phyloP scores from a whole-genome alignment of 1,284 basidiomycete species.

The Leccinum variabile region DNA sequence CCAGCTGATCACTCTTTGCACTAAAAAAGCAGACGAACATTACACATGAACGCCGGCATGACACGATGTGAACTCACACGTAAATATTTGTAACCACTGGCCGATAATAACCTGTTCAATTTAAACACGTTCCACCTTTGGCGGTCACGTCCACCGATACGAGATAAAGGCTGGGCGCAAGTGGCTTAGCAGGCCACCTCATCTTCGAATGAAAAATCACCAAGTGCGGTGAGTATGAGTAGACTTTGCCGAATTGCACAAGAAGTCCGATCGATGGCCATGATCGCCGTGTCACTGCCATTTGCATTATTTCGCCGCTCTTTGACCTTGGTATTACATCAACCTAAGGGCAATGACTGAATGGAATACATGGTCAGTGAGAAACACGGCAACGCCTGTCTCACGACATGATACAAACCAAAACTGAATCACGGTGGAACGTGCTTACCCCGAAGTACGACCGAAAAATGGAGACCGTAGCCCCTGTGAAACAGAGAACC shows the following conservation, averaged over 20 bases:
- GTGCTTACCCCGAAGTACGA: background rate
- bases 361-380: background rate
- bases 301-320: slow-evolving; percentile 14
- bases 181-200: slow-evolving; percentile 11
- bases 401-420: background rate
- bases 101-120: slow-evolving; percentile 3
- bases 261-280: slow-evolving; percentile 18
- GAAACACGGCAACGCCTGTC: background rate
- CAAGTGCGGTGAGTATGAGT: slow-evolving; percentile 17
- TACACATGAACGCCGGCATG: slow-evolving; percentile 1
- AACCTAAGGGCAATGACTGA: slow-evolving; percentile 9
- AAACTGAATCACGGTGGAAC: background rate
- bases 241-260: slow-evolving; percentile 15
- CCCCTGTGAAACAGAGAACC: background rate
- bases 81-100: slow-evolving; percentile 11
- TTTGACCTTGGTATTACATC: slow-evolving; percentile 16
- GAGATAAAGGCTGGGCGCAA: slow-evolving; percentile 10
- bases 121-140: slow-evolving; percentile 10
- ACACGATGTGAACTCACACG: slow-evolving; percentile 6
- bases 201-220: slow-evolving; percentile 30
- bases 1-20: slow-evolving; percentile 14
- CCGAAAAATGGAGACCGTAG: slow-evolving; percentile 3
- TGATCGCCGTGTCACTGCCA: slow-evolving; percentile 27
- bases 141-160: slow-evolving; percentile 16
- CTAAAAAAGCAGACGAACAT: slow-evolving; percentile 6